phyloP scores from a whole-genome alignment of 2,329 filamentous ascomycete genomes.

The Colletotrichum viniferum region DNA sequence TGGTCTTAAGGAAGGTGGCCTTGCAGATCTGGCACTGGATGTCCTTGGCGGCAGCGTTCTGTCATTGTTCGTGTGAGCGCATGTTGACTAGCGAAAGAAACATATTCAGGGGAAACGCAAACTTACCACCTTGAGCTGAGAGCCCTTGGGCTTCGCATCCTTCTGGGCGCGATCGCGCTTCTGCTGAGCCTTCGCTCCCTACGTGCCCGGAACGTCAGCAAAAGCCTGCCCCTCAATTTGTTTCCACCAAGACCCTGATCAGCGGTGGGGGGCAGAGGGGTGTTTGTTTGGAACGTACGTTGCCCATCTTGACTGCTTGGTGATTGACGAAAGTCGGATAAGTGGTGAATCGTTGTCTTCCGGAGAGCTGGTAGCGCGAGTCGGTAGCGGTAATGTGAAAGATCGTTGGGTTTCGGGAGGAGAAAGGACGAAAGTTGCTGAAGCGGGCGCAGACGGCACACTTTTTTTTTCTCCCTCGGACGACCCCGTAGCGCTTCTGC shows the following conservation, averaged over 20 bases:
- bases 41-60: slow-evolving; percentile 77
- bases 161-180: slow-evolving; percentile 77
- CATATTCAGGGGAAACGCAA: neutral
- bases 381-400: neutral
- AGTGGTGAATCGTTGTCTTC: neutral
- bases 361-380: neutral
- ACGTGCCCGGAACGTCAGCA: slow-evolving; percentile 9
- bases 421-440: neutral
- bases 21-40: slow-evolving; percentile 81
- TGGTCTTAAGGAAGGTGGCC: slow-evolving; percentile 79
- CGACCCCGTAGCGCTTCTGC: slow-evolving; percentile 6
- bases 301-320: slow-evolving; percentile 17
- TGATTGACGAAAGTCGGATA: neutral
- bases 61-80: slow-evolving; percentile 22
- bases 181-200: slow-evolving; percentile 71
- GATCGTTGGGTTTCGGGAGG: neutral
- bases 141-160: slow-evolving; percentile 59
- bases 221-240: slow-evolving; percentile 13
- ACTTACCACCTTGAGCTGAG: slow-evolving; percentile 71
- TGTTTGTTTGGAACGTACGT: slow-evolving; percentile 19
- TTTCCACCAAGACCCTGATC: slow-evolving; percentile 20
- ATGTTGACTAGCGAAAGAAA: neutral
- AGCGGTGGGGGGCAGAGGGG: slow-evolving; percentile 5
- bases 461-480: neutral
- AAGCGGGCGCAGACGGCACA: neutral